Base-by-base conservation (phyloP, 768 basidiomycete species). In the Nidula microcarpa region DNA sequence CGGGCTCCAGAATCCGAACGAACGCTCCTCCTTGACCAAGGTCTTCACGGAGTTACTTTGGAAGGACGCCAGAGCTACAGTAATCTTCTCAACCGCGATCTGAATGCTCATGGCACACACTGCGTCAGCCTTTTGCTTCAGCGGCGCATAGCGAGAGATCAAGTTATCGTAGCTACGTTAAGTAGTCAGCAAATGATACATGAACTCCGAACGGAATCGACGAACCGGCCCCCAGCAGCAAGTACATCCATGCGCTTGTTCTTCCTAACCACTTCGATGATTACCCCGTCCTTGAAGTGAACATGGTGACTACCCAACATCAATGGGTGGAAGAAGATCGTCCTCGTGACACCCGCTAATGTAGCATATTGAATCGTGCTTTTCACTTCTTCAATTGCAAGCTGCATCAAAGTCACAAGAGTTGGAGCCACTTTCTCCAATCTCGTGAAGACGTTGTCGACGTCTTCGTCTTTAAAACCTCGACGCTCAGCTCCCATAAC, bases 1-100 rank as follows among this genome's bases (percentile, higher is more conserved):
- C n/a, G 91, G 91, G 66, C 89, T 89, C 90, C 89, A 94, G 62
- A 84, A 89, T 0, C 92, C 91, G 55, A 91, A 94, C 0, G 92
- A 91, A 9, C 84, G 81, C 55, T 85, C 82, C 61, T 91, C 89
- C 65, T 87, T 91, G 50, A 91, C 73, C 5, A 91, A 74, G 2
- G 78, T 78, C 63, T 84, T 85, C 36, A 90, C 78, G 0, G 86
- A 84, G 7, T 79, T 79, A 39, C 77, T 81, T 62, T 93, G 90
- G 62, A 81, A 88, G 1, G 82, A 73, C 0, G 87, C 89, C 1
- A 93, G 73, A 9, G 82, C 78, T 1, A 77, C 70, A 0, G 86
- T 82, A 55, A 94, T 89, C 71, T 87, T 89, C 64, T 93, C 89
- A 4, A 93, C 70, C 4, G 85, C 82, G 36, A 94, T 85, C 58